Evolutionary conservation across 176 grass and related monocot genomes (phyloP).

Genomic region (Lolium rigidum): DNA sequence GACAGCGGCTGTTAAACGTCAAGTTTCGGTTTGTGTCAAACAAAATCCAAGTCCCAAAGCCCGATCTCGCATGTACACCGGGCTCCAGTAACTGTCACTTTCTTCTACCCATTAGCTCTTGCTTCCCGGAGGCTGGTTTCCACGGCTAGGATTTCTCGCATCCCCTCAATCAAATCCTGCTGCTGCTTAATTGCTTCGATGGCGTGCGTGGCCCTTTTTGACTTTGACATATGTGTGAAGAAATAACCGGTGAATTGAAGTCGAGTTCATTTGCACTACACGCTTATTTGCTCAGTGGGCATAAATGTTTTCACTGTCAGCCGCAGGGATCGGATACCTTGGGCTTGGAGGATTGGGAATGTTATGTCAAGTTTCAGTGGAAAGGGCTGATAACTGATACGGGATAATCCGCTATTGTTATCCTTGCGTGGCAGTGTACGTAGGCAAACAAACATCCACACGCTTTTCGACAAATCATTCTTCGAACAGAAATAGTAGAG

Average conservation of each 20-base stretch:
- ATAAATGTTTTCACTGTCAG: constrained; percentile 38
- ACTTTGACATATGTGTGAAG: not conserved
- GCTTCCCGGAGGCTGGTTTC: constrained; percentile 47
- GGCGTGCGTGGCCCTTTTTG: constrained; percentile 36
- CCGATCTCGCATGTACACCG: not conserved
- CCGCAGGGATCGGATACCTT: constrained; percentile 50
- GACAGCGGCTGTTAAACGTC: constrained; percentile 42
- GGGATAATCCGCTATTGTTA: constrained; percentile 9
- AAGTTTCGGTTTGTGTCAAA: constrained; percentile 20
- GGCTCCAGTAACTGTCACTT: constrained; percentile 41
- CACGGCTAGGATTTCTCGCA: constrained; percentile 21
- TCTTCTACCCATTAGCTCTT: constrained; percentile 36
- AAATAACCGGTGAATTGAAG: not conserved
- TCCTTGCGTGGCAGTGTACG: constrained; percentile 14
- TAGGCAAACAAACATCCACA: not conserved
- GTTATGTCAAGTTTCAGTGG: not conserved
- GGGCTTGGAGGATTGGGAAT: constrained; percentile 42
- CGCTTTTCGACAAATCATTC: constrained; percentile 9
- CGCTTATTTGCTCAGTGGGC: constrained; percentile 32
- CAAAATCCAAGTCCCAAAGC: constrained; percentile 50
- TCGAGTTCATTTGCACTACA: not conserved
- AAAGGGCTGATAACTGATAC: constrained; percentile 2
- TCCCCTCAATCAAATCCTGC: constrained; percentile 51
- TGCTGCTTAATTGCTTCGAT: constrained; percentile 26
- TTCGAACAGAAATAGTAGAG: not conserved